Evolutionary conservation across 1,284 basidiomycete genomes (phyloP).

Genomic region (Rhodotorula sp.): DNA sequence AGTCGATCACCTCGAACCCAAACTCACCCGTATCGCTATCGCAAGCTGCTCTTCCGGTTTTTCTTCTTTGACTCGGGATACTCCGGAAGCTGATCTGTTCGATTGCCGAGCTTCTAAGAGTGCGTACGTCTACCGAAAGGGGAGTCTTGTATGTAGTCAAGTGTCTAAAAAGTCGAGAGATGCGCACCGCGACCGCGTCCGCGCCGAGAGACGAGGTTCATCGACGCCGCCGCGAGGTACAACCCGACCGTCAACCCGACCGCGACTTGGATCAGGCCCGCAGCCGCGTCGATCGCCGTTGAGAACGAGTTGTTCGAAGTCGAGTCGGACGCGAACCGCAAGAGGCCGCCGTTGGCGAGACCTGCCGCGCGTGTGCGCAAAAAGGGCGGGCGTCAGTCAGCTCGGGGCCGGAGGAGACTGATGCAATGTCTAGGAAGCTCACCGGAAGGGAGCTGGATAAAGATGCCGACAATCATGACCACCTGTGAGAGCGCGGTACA

Average conservation of each 20-base stretch:
- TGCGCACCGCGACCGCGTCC: slow-evolving; percentile 17
- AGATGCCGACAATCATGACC: slow-evolving; percentile 60
- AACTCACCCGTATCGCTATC: too few species aligned
- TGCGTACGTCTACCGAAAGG: too few species aligned
- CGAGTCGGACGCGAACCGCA: slow-evolving; percentile 62
- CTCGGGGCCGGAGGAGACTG: not conserved
- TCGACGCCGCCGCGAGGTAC: slow-evolving; percentile 52
- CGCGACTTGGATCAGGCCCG: slow-evolving; percentile 51
- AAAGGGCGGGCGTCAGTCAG: not conserved
- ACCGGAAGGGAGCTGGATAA: slow-evolving; percentile 83
- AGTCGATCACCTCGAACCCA: too few species aligned
- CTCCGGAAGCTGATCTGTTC: too few species aligned
- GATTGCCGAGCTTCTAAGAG: too few species aligned
- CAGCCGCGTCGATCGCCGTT: slow-evolving; percentile 58
- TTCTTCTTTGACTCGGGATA: too few species aligned
- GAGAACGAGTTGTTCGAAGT: slow-evolving; percentile 41
- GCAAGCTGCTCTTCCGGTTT: not conserved
- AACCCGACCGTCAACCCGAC: slow-evolving; percentile 67
- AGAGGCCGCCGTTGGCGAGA: slow-evolving; percentile 72
- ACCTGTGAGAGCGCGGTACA: slow-evolving; percentile 47
- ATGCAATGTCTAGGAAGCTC: not conserved
- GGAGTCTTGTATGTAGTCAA: too few species aligned
- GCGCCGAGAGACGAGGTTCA: slow-evolving; percentile 25
- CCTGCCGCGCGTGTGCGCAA: not conserved
- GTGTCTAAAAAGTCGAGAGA: slow-evolving; percentile 18